Percentiles rank a stretch among this genome's conserved stretches.
Evolutionary conservation across 106 monocot species (phyloP).

Genomic region (Apostasia ramifera): DNA sequence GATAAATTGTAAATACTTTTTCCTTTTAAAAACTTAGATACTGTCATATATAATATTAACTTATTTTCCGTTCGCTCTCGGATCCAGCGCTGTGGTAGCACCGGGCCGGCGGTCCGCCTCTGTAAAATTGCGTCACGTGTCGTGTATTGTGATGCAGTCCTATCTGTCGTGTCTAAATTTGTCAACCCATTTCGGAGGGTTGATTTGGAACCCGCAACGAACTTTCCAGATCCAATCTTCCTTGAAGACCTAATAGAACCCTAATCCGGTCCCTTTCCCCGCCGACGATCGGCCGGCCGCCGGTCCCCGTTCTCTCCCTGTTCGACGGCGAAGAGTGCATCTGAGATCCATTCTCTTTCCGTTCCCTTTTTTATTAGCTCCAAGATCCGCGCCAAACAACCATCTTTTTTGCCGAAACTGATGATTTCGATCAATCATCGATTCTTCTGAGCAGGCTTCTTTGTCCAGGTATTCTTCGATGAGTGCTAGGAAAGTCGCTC

Average conservation of each 20-base stretch:
- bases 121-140: too few species aligned
- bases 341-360: too few species aligned
- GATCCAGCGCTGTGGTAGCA: too few species aligned
- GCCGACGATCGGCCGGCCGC: constrained; percentile 1
- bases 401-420: background rate
- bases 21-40: too few species aligned
- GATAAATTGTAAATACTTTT: too few species aligned
- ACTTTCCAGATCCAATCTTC: background rate
- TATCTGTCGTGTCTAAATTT: constrained; percentile 4
- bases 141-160: too few species aligned
- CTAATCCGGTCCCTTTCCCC: constrained; percentile 1
- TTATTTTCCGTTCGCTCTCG: too few species aligned
- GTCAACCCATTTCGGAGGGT: constrained; percentile 3
- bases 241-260: constrained; percentile 5
- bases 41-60: too few species aligned
- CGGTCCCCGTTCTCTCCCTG: background rate
- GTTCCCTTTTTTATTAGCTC: background rate
- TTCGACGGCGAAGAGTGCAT: background rate
- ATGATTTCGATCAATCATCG: background rate
- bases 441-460: background rate
- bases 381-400: background rate
- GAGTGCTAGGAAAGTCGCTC: background rate
- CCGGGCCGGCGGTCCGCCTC: too few species aligned
- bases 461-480: background rate
- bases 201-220: constrained; percentile 5